A percentile compares a stretch with the other conserved stretches of the same genome.
Evolutionary conservation across 108 stramenopile genomes (phyloP).

Genomic region (Nitzschia sp.): DNA sequence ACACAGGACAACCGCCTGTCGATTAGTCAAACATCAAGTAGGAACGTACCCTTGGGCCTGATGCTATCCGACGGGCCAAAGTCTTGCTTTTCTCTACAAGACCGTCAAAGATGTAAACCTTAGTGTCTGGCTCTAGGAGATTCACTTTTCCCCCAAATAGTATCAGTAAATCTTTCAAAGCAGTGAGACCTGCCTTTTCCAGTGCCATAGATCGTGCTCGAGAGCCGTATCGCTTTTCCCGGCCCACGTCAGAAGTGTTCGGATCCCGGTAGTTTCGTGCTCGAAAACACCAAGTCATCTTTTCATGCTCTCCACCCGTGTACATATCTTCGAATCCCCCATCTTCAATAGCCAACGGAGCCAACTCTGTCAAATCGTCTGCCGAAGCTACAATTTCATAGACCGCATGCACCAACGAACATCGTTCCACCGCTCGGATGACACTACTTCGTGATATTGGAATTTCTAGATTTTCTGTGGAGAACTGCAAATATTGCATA

Average conservation of each 20-base stretch:
- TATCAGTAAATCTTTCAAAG: conserved; percentile 52
- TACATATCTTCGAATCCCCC: conserved; percentile 67
- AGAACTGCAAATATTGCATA: conserved; percentile 69
- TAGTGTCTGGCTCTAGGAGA: conserved; percentile 64
- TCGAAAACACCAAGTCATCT: conserved; percentile 77
- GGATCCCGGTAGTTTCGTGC: conserved; percentile 47
- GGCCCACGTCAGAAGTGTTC: conserved; percentile 18
- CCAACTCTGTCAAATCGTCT: conserved; percentile 48
- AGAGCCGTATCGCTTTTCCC: conserved; percentile 65
- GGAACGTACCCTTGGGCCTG: conserved; percentile 45
- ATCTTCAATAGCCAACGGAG: conserved; percentile 34
- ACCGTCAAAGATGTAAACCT: conserved; percentile 81
- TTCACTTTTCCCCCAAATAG: conserved; percentile 69
- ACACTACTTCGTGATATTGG: conserved; percentile 16
- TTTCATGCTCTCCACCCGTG: conserved; percentile 34
- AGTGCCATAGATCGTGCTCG: conserved; percentile 65
- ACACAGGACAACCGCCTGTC: not conserved
- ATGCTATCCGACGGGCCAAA: conserved; percentile 61
- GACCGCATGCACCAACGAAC: conserved; percentile 70
- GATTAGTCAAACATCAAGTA: not conserved
- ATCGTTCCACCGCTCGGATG: conserved; percentile 49
- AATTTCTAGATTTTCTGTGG: not conserved
- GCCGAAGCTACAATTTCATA: conserved; percentile 60
- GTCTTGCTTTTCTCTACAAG: conserved; percentile 36
- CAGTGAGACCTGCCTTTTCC: conserved; percentile 59